Conservation (phyloP, 2,329 filamentous ascomycete genomes). For the Colletotrichum endophyticum region DNA sequence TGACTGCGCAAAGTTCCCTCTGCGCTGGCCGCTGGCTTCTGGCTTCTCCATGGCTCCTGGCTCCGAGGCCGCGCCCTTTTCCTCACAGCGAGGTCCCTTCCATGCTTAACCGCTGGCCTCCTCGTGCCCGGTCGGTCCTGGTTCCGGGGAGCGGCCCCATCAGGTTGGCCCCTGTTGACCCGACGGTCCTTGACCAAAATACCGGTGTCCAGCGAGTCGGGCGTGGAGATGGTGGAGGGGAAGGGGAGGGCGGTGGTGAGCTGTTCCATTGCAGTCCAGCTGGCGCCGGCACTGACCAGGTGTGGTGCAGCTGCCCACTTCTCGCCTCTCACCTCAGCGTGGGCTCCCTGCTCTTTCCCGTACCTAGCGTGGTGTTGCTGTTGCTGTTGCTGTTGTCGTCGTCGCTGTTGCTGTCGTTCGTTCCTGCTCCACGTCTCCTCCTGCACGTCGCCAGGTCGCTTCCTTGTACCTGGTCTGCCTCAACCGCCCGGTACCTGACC, state of each 20-base stretch:
- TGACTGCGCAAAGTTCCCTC: neutral
- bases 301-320: neutral
- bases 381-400: neutral
- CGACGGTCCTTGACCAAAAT: neutral
- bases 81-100: neutral
- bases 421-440: neutral
- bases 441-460: neutral
- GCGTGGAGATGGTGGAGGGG: neutral
- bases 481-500: neutral
- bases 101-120: neutral
- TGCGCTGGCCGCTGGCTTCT: neutral
- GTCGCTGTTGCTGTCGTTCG: neutral
- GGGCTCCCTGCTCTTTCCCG: neutral
- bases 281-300: neutral
- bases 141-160: neutral
- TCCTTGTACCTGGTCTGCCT: neutral
- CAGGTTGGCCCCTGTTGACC: neutral
- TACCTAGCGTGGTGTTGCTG: neutral
- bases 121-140: constrained; percentile 4
- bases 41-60: neutral
- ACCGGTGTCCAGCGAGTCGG: neutral
- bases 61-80: neutral
- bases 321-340: neutral
- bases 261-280: neutral
- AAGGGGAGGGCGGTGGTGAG: neutral